Percentiles rank a stretch among this genome's conserved stretches.
These are phyloP conservation scores for Rutstroemia sp. DNA, from an alignment of 2,329 filamentous ascomycete species.

Conservation along the genomic window DNA sequence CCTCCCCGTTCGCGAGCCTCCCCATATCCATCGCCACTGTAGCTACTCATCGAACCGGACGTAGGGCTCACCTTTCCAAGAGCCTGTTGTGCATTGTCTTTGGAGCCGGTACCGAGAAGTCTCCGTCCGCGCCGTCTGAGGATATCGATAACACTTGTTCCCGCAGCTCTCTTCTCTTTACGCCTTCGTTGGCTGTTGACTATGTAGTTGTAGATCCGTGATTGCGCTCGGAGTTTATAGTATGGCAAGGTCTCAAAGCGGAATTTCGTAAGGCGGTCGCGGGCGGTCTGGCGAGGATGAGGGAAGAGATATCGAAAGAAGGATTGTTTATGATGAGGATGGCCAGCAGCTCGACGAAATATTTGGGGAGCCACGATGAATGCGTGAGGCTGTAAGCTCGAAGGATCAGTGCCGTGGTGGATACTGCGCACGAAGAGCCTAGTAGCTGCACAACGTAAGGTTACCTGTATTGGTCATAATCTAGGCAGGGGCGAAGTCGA, in stretches of 20 bases:
- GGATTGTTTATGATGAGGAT: not conserved
- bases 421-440: no score
- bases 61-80: slow-evolving; percentile 23
- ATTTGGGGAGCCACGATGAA: slow-evolving; percentile 8
- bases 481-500: no score
- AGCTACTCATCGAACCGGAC: slow-evolving; percentile 30
- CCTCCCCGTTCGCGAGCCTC: slow-evolving; percentile 51
- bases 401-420: not conserved
- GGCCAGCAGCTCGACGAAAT: slow-evolving; percentile 13
- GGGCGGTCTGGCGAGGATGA: slow-evolving; percentile 5
- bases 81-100: slow-evolving; percentile 31
- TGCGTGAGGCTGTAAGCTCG: not conserved
- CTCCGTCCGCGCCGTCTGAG: slow-evolving; percentile 23
- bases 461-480: no score
- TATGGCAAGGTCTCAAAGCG: slow-evolving; percentile 67
- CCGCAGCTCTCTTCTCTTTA: slow-evolving; percentile 35
- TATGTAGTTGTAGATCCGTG: slow-evolving; percentile 68
- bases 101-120: slow-evolving; percentile 28
- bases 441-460: no score
- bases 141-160: slow-evolving; percentile 25
- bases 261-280: slow-evolving; percentile 38
- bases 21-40: slow-evolving; percentile 27
- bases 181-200: slow-evolving; percentile 54
- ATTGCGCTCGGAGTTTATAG: slow-evolving; percentile 64
- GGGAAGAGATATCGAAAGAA: slow-evolving; percentile 18